These are phyloP conservation scores for maize (Zea mays) DNA, from an alignment of 176 grass and related monocot genomes.

Conservation along the genomic window DNA sequence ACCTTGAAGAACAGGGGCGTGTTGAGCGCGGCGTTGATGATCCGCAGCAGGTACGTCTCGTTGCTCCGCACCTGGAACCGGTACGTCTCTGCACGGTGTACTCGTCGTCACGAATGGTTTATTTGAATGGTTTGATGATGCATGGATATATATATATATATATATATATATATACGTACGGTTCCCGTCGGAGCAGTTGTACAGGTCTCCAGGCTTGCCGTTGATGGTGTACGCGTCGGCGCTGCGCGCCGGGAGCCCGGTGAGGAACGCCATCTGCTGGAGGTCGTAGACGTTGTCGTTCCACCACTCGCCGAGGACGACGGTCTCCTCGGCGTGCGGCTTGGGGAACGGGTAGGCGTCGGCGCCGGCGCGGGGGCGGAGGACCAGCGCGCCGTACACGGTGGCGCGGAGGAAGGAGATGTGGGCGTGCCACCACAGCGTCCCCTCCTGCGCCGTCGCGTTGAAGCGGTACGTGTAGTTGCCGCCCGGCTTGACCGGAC, in stretches of 20 bases:
- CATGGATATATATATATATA: too few relatives aligned
- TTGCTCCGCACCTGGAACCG: background rate
- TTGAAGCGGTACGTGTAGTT: background rate
- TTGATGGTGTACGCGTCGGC: background rate
- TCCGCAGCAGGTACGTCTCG: background rate
- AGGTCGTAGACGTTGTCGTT: background rate
- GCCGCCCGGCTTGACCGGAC: background rate
- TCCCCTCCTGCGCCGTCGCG: background rate
- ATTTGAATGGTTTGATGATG: too few relatives aligned
- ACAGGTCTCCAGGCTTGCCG: background rate
- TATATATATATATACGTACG: background rate
- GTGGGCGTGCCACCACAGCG: background rate
- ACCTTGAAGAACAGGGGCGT: background rate
- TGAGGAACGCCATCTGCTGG: background rate
- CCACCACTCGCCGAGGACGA: background rate
- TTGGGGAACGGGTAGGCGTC: background rate
- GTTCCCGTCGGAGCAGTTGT: background rate
- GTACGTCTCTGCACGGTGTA: background rate
- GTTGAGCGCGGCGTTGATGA: background rate
- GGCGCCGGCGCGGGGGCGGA: background rate
- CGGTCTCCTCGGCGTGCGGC: background rate
- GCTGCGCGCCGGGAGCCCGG: background rate
- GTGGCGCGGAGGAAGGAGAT: background rate
- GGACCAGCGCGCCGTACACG: background rate
- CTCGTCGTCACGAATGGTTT: too few relatives aligned